Evolutionary conservation across 176 grass and related monocot species (phyloP).

Genomic region (Carex pumila): DNA sequence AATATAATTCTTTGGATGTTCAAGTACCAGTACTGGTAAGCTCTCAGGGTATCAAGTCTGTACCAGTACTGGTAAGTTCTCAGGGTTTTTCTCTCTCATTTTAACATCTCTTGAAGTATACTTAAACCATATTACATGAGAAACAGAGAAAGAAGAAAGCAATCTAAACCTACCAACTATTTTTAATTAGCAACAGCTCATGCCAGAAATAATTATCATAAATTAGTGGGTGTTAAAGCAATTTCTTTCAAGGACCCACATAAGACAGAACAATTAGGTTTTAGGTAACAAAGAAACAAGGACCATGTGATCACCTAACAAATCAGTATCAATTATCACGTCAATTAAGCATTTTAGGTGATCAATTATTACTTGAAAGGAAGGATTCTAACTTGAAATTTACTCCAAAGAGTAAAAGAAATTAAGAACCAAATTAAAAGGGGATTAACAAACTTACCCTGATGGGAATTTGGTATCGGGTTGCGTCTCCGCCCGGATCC

Average conservation of each 20-base stretch:
- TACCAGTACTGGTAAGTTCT: background rate
- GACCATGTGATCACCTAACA: slow-evolving; percentile 9
- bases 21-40: background rate
- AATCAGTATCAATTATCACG: background rate
- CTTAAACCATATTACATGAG: background rate
- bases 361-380: background rate
- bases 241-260: background rate
- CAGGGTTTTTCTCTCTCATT: background rate
- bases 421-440: background rate
- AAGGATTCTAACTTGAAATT: background rate
- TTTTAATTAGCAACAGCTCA: slow-evolving; percentile 3
- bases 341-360: slow-evolving; percentile 9
- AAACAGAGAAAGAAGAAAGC: slow-evolving; percentile 9
- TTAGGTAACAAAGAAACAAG: background rate
- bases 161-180: slow-evolving; percentile 12
- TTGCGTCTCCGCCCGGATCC: slow-evolving; percentile 57
- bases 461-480: slow-evolving; percentile 68
- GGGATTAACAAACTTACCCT: slow-evolving; percentile 44
- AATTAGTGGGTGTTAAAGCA: background rate
- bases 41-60: background rate
- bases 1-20: background rate
- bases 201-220: background rate
- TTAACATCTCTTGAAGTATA: background rate
- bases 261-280: slow-evolving; percentile 2
- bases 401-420: background rate